phyloP scores from a whole-genome alignment of 176 grass and related monocot species.

The Carex littledalei region DNA sequence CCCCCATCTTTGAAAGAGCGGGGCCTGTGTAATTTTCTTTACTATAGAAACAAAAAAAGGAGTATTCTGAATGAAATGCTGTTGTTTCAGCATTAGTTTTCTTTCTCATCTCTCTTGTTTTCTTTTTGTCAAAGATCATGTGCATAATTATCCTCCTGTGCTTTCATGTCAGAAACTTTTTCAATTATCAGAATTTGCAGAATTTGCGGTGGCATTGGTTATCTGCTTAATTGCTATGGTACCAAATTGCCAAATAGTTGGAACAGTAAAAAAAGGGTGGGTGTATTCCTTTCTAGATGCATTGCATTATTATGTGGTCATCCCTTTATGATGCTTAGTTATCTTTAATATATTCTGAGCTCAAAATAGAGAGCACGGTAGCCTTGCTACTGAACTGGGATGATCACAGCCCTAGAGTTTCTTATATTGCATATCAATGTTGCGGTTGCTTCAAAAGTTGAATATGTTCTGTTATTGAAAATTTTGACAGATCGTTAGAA shows the following conservation, averaged over 20 bases:
- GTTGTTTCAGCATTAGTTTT: not conserved
- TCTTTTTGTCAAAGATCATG: not conserved
- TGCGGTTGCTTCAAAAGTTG: not conserved
- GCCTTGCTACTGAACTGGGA: not conserved
- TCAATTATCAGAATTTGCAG: not conserved
- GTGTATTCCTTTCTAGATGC: not conserved
- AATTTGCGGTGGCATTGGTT: not conserved
- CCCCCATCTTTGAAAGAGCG: constrained; percentile 7
- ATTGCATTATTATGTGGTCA: not conserved
- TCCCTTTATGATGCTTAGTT: not conserved
- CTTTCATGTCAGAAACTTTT: not conserved
- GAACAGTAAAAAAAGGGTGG: not conserved
- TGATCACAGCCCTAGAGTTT: not conserved
- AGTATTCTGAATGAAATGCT: constrained; percentile 24
- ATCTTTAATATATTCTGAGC: not conserved
- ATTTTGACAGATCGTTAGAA: not conserved
- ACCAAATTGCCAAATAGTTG: not conserved
- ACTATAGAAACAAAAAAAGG: constrained; percentile 29
- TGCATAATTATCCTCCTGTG: not conserved
- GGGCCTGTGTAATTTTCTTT: constrained; percentile 23
- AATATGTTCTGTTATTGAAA: not conserved
- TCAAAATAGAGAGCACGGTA: not conserved
- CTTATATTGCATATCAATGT: not conserved
- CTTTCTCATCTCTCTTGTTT: not conserved
- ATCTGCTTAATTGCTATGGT: not conserved